Conservation (phyloP, 805 yeast species). For the Jamesozyma piceae region DNA sequence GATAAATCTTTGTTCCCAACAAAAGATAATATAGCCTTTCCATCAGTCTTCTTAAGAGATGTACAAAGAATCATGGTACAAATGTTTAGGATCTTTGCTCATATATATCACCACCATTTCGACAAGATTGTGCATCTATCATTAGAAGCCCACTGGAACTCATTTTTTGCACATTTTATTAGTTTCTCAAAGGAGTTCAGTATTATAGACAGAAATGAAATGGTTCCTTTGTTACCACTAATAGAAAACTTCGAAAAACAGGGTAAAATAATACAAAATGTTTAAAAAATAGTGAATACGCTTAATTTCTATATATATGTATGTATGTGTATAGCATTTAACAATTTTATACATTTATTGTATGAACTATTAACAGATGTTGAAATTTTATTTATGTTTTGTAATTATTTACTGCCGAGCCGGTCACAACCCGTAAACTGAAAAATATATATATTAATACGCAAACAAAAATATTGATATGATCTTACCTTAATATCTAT, state of each 20-base stretch:
- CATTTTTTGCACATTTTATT: slow-evolving; percentile 89
- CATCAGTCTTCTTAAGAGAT: slow-evolving; percentile 72
- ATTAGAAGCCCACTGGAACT: slow-evolving; percentile 95
- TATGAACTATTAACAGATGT: not conserved
- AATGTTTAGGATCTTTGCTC: slow-evolving; percentile 93
- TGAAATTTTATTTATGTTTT: too few relatives aligned
- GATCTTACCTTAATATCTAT: too few relatives aligned
- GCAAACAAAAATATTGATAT: too few relatives aligned
- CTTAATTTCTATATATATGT: too few relatives aligned
- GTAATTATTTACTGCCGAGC: too few relatives aligned
- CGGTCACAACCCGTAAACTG: too few relatives aligned
- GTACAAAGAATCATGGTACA: slow-evolving; percentile 82
- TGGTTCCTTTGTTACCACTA: slow-evolving; percentile 67
- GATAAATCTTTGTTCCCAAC: slow-evolving; percentile 92
- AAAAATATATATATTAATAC: too few relatives aligned
- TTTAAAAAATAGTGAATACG: not conserved
- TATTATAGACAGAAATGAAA: slow-evolving; percentile 67
- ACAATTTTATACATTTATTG: too few relatives aligned
- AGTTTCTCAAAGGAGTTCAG: slow-evolving; percentile 80
- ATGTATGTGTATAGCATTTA: not conserved
- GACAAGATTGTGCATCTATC: slow-evolving; percentile 87
- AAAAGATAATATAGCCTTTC: slow-evolving; percentile 78
- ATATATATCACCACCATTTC: slow-evolving; percentile 87
- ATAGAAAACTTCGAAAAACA: slow-evolving; percentile 75
- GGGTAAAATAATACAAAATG: slow-evolving; percentile 53